Conservation (phyloP, 78 protist genomes). For the Acrasis kona region DNA sequence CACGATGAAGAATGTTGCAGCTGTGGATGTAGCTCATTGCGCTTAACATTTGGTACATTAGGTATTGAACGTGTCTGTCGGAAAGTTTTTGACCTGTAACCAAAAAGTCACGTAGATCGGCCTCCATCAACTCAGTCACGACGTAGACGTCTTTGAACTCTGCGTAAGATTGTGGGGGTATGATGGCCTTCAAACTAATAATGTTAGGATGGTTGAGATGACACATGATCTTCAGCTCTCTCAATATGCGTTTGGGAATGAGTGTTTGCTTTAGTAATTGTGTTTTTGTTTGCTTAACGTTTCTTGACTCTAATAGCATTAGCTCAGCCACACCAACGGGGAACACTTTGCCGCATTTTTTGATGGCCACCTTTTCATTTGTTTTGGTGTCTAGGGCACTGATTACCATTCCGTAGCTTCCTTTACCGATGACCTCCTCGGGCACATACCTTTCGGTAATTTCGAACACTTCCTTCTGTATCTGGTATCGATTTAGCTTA, state of each 20-base stretch:
- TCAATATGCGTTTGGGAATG: constrained; percentile 10
- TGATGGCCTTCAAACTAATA: constrained; percentile 7
- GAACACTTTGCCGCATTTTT: constrained; percentile 15
- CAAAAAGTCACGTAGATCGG: constrained; percentile 18
- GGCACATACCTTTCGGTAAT: background rate
- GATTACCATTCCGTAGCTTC: constrained; percentile 21
- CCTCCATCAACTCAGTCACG: constrained; percentile 27
- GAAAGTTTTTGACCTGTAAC: constrained; percentile 16
- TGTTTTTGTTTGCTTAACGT: too few species aligned
- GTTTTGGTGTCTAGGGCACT: background rate
- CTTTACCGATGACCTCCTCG: constrained; percentile 9
- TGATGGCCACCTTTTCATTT: constrained; percentile 21
- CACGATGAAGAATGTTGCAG: background rate
- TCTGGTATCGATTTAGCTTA: too few species aligned
- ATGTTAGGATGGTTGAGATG: too few species aligned
- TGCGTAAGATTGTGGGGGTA: too few species aligned
- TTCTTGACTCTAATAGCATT: too few species aligned
- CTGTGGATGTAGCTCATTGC: constrained; percentile 31
- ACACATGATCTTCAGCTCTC: constrained; percentile 9
- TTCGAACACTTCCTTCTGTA: background rate
- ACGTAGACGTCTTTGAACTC: constrained; percentile 19
- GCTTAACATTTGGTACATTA: constrained; percentile 35
- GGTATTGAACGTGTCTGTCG: constrained; percentile 18
- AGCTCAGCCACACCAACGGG: constrained; percentile 14
- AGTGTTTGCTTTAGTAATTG: too few species aligned